phyloP scores from a whole-genome alignment of 2,329 filamentous ascomycete species.

The Magnaporthiopsis incrustans region DNA sequence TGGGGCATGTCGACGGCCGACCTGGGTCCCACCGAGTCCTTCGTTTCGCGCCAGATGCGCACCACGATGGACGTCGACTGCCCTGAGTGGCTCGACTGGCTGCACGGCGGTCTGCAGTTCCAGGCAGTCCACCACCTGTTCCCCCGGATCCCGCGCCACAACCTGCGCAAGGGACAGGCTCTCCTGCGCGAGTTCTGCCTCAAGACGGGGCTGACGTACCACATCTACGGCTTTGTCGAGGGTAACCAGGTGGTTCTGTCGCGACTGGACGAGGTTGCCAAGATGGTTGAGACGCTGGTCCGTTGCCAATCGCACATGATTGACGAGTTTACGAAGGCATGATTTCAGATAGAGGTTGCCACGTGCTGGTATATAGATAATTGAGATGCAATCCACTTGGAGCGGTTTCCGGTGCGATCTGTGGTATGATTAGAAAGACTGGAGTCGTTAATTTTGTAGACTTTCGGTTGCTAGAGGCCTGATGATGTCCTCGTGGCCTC shows the following conservation, averaged over 20 bases:
- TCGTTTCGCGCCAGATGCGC: slow-evolving; percentile 60
- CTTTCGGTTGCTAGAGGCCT: too few relatives aligned
- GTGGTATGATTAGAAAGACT: too few relatives aligned
- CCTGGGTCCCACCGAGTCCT: slow-evolving; percentile 56
- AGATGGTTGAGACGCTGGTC: slow-evolving; percentile 52
- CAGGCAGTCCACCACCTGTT: slow-evolving; percentile 65
- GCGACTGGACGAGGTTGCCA: slow-evolving; percentile 47
- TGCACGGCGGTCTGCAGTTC: slow-evolving; percentile 67
- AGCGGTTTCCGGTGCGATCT: too few relatives aligned
- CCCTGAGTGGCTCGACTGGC: slow-evolving; percentile 62
- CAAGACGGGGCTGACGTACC: slow-evolving; percentile 57
- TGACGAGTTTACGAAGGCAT: slow-evolving; percentile 12
- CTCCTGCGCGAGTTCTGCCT: slow-evolving; percentile 55
- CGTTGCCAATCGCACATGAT: slow-evolving; percentile 48
- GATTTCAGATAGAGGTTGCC: not conserved
- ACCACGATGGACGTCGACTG: slow-evolving; percentile 71
- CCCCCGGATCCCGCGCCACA: slow-evolving; percentile 60
- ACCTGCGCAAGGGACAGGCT: slow-evolving; percentile 51
- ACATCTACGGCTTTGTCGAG: slow-evolving; percentile 51
- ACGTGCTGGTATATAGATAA: not conserved
- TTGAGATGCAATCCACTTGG: too few relatives aligned
- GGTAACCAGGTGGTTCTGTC: slow-evolving; percentile 47
- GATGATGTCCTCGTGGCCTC: too few relatives aligned
- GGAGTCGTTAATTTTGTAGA: too few relatives aligned
- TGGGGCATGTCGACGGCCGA: slow-evolving; percentile 65